A percentile compares a stretch with the other conserved stretches of the same genome.
Conservation (phyloP, 139 green algal genomes). For the Tetradesmus lagerheimii region DNA sequence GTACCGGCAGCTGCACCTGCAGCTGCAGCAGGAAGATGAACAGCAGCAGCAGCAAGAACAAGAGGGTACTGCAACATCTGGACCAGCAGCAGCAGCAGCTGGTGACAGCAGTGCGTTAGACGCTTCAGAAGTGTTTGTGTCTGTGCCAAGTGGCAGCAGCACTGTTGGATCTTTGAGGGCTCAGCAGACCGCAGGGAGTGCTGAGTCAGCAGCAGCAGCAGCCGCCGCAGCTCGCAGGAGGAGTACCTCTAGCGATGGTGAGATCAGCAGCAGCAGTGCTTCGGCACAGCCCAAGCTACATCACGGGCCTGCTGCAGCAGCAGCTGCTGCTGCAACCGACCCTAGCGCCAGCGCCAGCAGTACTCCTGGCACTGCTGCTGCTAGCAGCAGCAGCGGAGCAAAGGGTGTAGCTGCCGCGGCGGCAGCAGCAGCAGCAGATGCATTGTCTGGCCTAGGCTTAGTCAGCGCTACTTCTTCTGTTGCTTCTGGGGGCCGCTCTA, state of each 20-base stretch:
- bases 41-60: slow-evolving; percentile 25
- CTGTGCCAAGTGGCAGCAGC: background rate
- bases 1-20: slow-evolving; percentile 38
- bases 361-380: background rate
- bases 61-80: background rate
- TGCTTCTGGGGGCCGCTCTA: background rate
- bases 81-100: slow-evolving; percentile 14
- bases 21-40: slow-evolving; percentile 31
- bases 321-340: background rate
- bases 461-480: background rate
- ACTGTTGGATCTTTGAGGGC: background rate
- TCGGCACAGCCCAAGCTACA: background rate
- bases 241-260: background rate
- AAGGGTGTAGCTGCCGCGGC: background rate
- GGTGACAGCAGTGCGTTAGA: background rate
- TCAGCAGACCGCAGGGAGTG: background rate
- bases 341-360: background rate
- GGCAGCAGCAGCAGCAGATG: background rate
- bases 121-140: background rate
- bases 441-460: background rate
- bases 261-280: background rate
- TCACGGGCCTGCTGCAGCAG: background rate
- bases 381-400: background rate
- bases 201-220: background rate
- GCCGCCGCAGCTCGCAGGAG: background rate